A percentile compares a stretch with the other conserved stretches of the same genome.
These are phyloP conservation scores for Hericium erinaceus DNA, from an alignment of 768 basidiomycete species.

Conservation along the genomic window DNA sequence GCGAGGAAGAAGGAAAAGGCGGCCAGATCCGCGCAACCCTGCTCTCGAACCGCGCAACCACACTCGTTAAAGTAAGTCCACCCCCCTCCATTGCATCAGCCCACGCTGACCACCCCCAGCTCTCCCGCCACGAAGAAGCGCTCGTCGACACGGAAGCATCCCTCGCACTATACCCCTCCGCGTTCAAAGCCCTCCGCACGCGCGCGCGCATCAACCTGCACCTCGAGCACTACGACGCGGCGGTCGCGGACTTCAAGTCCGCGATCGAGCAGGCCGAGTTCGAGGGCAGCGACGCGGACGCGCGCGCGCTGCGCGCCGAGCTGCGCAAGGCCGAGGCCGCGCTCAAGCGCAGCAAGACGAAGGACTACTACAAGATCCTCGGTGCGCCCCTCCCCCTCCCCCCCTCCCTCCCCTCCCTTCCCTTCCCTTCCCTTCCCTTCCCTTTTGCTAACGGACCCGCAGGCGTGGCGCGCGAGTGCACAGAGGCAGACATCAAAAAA, in stretches of 20 bases:
- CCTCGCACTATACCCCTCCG: constrained; percentile 47
- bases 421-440: background rate
- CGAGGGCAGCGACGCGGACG: constrained; percentile 57
- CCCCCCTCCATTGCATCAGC: background rate
- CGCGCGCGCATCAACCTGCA: constrained; percentile 72
- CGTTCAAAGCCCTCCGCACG: constrained; percentile 83
- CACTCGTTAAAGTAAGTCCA: constrained; percentile 54
- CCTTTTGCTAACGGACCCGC: background rate
- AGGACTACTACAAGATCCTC: constrained; percentile 83
- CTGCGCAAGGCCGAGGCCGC: constrained; percentile 75
- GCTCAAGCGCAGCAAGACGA: constrained; percentile 81
- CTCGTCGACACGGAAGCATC: constrained; percentile 64
- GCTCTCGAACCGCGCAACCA: constrained; percentile 77
- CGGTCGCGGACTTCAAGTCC: constrained; percentile 69
- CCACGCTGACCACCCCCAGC: constrained; percentile 27
- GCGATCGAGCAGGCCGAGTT: constrained; percentile 64
- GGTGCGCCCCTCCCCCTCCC: constrained; percentile 16
- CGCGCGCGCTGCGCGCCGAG: constrained; percentile 51
- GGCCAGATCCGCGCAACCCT: constrained; percentile 76
- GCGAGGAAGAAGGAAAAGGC: constrained; percentile 65
- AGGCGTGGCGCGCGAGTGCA: constrained; percentile 48
- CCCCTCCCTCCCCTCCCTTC: background rate
- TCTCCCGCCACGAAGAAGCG: constrained; percentile 58
- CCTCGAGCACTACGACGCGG: constrained; percentile 63
- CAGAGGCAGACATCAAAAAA: constrained; percentile 77